Base-by-base conservation (phyloP, 176 grass and related monocot species). In the Urochloa ruziziensis region DNA sequence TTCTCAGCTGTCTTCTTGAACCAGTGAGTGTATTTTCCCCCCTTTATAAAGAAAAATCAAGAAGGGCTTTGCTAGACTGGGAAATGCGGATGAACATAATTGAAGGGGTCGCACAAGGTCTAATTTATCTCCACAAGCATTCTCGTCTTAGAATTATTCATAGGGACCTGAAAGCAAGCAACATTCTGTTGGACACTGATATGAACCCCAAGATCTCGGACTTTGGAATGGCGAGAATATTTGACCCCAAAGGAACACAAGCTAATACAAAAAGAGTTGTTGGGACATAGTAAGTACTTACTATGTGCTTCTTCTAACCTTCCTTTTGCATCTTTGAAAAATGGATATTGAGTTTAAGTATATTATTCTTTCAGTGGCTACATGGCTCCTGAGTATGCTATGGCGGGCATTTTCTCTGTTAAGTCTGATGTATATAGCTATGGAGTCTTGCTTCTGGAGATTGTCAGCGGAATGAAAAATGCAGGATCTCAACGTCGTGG, bases 191-290 rank as follows among this genome's bases (percentile, higher is more conserved):
- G 33, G 88, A 94, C 5, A 51, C 12, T 49, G 82, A 94, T 67
- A 90, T 90, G 91, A 94, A 90, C 49, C 88, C 91, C 70, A 94
- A 90, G 62, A 94, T 94, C 21, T 94, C 91, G 2, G 88, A 94
- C 29, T 90, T 94, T 21, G 88, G 88, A 27, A 80, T 94, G 85
- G 88, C 82, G 8, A 80, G 74, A 90, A 94, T 94, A 88, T 90
- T 88, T 80, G 82, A 73, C 40, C 58, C 88, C 15, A 65, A 94
- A 75, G 79, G 84, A 80, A 88, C 67, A 69, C 54, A 90, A 72
- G 88, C 67, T 73, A 90, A 80, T 51, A 94, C 85, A 7, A 85
- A 80, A 24, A 82, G 82, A 54, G 78, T 93, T 10, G 85, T 90
- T 5, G 91, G 91, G 33, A 93, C 88, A 75, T 90, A 85, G 91